Base-by-base conservation (phyloP, 1,139 yeast species). In the Candida sp. region DNA sequence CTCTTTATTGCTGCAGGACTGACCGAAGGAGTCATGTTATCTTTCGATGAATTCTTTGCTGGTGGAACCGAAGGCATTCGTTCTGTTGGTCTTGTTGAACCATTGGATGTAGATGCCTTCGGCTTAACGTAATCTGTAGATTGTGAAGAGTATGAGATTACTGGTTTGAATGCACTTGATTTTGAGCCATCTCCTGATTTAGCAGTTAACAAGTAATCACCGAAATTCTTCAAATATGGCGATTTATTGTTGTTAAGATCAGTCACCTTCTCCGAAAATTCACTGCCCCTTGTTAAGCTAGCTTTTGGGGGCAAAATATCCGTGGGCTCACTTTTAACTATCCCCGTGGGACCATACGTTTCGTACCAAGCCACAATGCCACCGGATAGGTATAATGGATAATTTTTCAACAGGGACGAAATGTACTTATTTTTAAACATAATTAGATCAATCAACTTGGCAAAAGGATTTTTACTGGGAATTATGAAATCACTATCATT, bases 371-470 rank as follows among this genome's bases (percentile, higher is more conserved):
- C 52, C 38, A 64, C 50, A 27, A 79, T 64, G 8, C 81, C 74
- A 29, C 78, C 78, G 40, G 73, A 53, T 51, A 73, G 51, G 48
- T 63, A 62, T 38, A 68, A 51, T 1, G 78, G 77, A 35, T 63
- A 53, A 29, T 60, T 54, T 49, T 60, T 67, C 39, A 68, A 56
- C 43, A 55, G 56, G 2, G 74, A 64, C 49, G 73, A 66, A 19
- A 71, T 50, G 53, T 69, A 63, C 53, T 68, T 61, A 51, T 71
- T 61, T 41, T 60, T 59, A 56, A 56, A 63, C 54, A 68, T 57
- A n/a, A 88, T 58, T 11, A 87, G 49, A 4, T 84, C 74, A 0
- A 87, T 80, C 3, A 75, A 63, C 21, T 79, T 64, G 34, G 63
- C 66, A 47, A 85, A 71, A 0, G 82, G 82, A 38, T 57, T 60